Base-by-base conservation (phyloP, 331 rosid species). In the Telfairia occidentalis region DNA sequence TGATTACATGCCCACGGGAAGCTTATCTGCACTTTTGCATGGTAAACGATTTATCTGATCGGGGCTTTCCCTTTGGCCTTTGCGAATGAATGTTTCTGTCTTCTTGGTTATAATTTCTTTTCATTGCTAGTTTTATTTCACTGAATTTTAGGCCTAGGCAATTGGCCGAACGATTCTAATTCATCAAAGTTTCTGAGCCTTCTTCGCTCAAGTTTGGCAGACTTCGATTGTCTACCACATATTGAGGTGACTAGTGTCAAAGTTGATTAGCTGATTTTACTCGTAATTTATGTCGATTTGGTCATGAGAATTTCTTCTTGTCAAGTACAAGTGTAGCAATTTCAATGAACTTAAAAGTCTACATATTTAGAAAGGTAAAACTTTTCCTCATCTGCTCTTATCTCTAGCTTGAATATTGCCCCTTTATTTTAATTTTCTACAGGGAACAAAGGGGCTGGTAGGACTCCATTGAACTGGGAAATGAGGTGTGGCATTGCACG, bases 1-100 rank as follows among this genome's bases (percentile, higher is more conserved):
- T 75, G 78, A 75, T 75, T 75, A 75, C 29, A 75, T 75, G 78
- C 57, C 78, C 42, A 75, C 26, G 71, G 78, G 78, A 19, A 75
- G 78, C 71, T 42, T 75, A 37, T 75, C 78, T 55, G 55, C 78
- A 19, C 78, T 75, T 57, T 38, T 75, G 38, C 78, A 75, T 55
- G 78, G 78, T 75, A 42, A 40, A 37, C 40, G 26, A 2, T 16
- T 48, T 23, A 19, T 48, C 35, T 58, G 26, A 4, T 26, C n/a
- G 9, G 3, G 24, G 18, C 32, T 66, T 70, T 21, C 2, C 24
- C 5, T 5, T 18, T 24, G 12, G n/a, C 12, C 1, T 37, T 65
- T 38, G 2, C 9, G 23, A 13, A 59, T 61, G 12, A 61, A 34
- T 61, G 11, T 15, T 61, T 24, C 40, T 59, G 66, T 59, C 5